These are phyloP conservation scores for Hirschfeldia incana DNA, from an alignment of 345 rosid genomes.

Conservation along the genomic window DNA sequence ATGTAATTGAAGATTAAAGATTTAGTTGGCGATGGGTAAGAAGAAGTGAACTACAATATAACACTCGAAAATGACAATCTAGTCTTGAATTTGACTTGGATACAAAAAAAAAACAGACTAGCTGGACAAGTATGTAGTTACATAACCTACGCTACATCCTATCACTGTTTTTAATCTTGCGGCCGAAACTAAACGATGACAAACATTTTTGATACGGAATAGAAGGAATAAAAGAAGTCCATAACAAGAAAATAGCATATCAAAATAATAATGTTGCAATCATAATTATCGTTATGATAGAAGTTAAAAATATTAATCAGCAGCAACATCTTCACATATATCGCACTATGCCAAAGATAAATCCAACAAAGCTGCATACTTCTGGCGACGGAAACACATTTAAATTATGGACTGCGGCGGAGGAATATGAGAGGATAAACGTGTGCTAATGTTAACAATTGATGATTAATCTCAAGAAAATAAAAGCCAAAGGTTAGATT, in stretches of 20 bases:
- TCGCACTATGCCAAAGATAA: not conserved
- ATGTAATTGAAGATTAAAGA: slow-evolving; percentile 20
- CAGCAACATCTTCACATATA: not conserved
- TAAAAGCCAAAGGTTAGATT: not conserved
- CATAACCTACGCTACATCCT: slow-evolving; percentile 25
- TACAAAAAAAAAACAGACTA: not conserved
- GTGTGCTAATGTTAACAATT: not conserved
- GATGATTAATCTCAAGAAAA: not conserved
- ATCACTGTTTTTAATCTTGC: slow-evolving; percentile 6
- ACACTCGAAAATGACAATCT: slow-evolving; percentile 19
- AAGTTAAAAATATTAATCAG: not conserved
- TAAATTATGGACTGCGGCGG: not conserved
- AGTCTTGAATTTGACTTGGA: slow-evolving; percentile 26
- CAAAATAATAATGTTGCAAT: not conserved
- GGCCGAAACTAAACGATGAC: slow-evolving; percentile 7
- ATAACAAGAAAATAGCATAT: not conserved
- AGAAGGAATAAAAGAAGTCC: not conserved
- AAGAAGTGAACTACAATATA: slow-evolving; percentile 36
- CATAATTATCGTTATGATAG: not conserved
- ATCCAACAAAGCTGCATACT: not conserved
- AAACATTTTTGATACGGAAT: not conserved
- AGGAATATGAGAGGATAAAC: not conserved
- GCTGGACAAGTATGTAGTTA: slow-evolving; percentile 9
- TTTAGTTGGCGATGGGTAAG: slow-evolving; percentile 44
- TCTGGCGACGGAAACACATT: not conserved